Conservation (phyloP, 2,329 filamentous ascomycete genomes). For the Xenosphaeropsis pyriputrescens region DNA sequence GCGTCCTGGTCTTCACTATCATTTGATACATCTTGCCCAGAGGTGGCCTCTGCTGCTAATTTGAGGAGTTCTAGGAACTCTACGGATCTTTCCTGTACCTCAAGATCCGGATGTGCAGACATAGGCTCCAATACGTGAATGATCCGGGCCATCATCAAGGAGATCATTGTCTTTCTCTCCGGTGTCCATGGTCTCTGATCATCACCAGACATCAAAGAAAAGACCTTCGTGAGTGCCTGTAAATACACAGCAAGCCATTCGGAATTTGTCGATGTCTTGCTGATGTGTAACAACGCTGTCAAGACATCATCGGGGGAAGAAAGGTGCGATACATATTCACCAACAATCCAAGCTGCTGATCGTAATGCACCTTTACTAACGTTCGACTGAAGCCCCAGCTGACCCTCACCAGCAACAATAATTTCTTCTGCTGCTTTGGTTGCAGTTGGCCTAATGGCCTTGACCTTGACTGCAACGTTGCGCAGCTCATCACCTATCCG, state of each 20-base stretch:
- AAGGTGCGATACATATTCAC: conserved; percentile 71
- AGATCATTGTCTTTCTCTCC: conserved; percentile 58
- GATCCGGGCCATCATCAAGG: conserved; percentile 67
- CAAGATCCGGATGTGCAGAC: conserved; percentile 68
- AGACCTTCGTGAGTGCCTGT: conserved; percentile 77
- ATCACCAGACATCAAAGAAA: conserved; percentile 55
- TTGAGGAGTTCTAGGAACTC: conserved; percentile 86
- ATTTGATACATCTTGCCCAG: conserved; percentile 45
- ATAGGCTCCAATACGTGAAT: conserved; percentile 71
- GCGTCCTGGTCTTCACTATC: conserved; percentile 45
- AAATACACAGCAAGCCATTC: conserved; percentile 65
- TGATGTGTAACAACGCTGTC: conserved; percentile 55
- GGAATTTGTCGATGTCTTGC: conserved; percentile 35
- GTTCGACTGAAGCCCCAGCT: conserved; percentile 37
- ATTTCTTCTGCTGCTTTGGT: conserved; percentile 67
- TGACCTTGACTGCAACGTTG: conserved; percentile 85
- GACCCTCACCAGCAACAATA: conserved; percentile 44
- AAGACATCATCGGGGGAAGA: conserved; percentile 57
- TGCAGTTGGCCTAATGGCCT: conserved; percentile 65
- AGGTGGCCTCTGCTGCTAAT: conserved; percentile 68
- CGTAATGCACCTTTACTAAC: conserved; percentile 52
- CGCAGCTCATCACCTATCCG: conserved; percentile 74
- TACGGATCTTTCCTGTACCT: conserved; percentile 89
- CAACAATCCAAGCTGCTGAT: conserved; percentile 71
- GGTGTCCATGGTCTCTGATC: conserved; percentile 54